Conservation (phyloP, 2,329 filamentous ascomycete species). For the Amauroascus verrucosus region DNA sequence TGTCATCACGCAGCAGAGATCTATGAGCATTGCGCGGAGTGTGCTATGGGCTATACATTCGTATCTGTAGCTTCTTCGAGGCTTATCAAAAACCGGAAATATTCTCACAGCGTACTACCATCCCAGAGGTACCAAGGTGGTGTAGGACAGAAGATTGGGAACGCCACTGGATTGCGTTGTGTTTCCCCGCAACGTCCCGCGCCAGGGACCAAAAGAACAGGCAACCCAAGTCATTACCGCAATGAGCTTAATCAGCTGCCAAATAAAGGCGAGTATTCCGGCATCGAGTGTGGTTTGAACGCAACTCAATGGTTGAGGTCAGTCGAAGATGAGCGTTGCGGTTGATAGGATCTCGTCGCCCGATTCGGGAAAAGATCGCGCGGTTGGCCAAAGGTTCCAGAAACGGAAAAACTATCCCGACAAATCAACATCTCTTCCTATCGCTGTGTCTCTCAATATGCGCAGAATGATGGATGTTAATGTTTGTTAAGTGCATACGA, state of each 20-base stretch:
- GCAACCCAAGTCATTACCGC: too few species aligned
- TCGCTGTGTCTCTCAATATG: too few species aligned
- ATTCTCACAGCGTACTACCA: not conserved
- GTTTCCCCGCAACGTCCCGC: not conserved
- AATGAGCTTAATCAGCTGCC: not conserved
- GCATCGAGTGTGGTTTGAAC: not conserved
- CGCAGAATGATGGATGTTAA: too few species aligned
- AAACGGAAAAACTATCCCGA: constrained; percentile 7
- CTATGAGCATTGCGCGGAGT: not conserved
- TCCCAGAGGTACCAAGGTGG: not conserved
- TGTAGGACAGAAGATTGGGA: not conserved
- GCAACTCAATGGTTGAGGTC: too few species aligned
- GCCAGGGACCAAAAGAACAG: not conserved
- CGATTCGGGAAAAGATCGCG: constrained; percentile 1
- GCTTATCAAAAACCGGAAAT: not conserved
- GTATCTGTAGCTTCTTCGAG: not conserved
- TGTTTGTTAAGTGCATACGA: too few species aligned
- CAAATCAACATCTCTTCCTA: constrained; percentile 1
- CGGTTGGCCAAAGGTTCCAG: not conserved
- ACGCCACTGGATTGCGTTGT: not conserved
- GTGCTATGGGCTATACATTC: not conserved
- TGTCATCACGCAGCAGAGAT: not conserved
- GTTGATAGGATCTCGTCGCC: constrained; percentile 4
- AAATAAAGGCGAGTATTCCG: not conserved
- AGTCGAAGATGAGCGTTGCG: too few species aligned